Base-by-base conservation (phyloP, 345 rosid species). In the Salix viminalis region DNA sequence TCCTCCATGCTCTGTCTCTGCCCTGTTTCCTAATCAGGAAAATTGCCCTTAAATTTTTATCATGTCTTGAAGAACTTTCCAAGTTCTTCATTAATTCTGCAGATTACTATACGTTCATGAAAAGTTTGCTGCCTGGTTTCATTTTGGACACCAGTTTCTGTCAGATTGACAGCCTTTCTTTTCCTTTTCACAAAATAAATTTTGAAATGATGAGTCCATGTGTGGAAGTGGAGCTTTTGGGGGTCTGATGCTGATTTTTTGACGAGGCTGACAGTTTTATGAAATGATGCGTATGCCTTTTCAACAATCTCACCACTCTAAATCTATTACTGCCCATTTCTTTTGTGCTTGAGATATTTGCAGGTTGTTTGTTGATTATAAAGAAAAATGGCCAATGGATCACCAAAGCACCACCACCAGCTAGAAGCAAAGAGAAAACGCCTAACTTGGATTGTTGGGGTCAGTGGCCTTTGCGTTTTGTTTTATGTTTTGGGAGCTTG, bases 401-500 rank as follows among this genome's bases (percentile, higher is more conserved):
- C 92, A 65, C 89, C 96, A n/a, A 89, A 89, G 81, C 89, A 76
- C 61, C 89, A 76, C 65, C 87, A 81, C 72, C 85, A 70, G 65
- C 72, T 85, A 19, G 98, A 91, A 81, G 77, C 89, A 42, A 92
- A 88, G 81, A 88, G 91, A 81, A 96, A 76, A 82, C 90, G 91
- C 58, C 85, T 96, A 32, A 89, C 94, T 48, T 91, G 90, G 94
- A 72, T 93, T 50, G 83, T 92, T 1, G 94, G 92, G 46, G 91
- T 91, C 24, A 86, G 96, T 36, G 93, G 93, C 64, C 95, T 96
- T 60, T 96, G 99, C 79, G 82, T 93, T 69, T 75, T 93, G 83
- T 96, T 87, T 73, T 93, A 93, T 73, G 84, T 89, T 75, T 67
- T 96, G 81, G 99, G 99, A 54, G 88, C 96, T 44, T 93, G 98